Conservation (phyloP, 1,139 yeast genomes). For the Pichia sp. region DNA sequence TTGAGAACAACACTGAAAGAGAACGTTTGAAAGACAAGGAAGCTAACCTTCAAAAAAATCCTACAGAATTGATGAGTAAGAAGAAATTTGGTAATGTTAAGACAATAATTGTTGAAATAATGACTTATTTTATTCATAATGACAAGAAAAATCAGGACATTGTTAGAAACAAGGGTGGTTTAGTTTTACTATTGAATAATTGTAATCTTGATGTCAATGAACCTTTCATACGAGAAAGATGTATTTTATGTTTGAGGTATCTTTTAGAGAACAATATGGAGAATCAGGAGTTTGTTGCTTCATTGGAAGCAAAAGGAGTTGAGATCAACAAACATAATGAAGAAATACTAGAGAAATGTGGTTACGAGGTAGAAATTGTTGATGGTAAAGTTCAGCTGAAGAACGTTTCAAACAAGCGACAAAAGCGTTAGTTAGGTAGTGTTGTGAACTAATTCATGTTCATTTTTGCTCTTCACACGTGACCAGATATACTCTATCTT, state of each 20-base stretch:
- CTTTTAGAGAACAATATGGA: slow-evolving; percentile 52
- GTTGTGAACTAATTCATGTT: too few relatives aligned
- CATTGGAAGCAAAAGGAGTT: slow-evolving; percentile 48
- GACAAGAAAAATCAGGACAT: slow-evolving; percentile 56
- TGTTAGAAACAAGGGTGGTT: slow-evolving; percentile 58
- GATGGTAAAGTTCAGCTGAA: slow-evolving; percentile 46
- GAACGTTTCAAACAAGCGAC: slow-evolving; percentile 4
- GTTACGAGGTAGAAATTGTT: slow-evolving; percentile 49
- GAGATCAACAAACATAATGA: slow-evolving; percentile 43
- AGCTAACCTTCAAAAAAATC: too few relatives aligned
- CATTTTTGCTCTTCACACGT: too few relatives aligned
- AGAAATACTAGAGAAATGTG: slow-evolving; percentile 40
- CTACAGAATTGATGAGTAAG: too few relatives aligned
- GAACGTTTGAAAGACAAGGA: slow-evolving; percentile 31
- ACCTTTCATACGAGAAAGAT: slow-evolving; percentile 80
- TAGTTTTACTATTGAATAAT: slow-evolving; percentile 66
- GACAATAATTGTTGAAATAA: slow-evolving; percentile 51
- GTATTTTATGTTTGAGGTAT: slow-evolving; percentile 70
- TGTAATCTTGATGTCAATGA: slow-evolving; percentile 84
- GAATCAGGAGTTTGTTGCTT: slow-evolving; percentile 71
- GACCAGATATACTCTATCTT: too few relatives aligned
- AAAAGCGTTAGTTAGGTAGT: neutral
- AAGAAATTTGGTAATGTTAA: slow-evolving; percentile 50
- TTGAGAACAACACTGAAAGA: slow-evolving; percentile 44
- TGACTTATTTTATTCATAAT: slow-evolving; percentile 47